Percentiles rank a stretch among this genome's conserved stretches.
These are phyloP conservation scores for Boletales sp. DNA, from an alignment of 768 basidiomycete genomes.

Conservation along the genomic window DNA sequence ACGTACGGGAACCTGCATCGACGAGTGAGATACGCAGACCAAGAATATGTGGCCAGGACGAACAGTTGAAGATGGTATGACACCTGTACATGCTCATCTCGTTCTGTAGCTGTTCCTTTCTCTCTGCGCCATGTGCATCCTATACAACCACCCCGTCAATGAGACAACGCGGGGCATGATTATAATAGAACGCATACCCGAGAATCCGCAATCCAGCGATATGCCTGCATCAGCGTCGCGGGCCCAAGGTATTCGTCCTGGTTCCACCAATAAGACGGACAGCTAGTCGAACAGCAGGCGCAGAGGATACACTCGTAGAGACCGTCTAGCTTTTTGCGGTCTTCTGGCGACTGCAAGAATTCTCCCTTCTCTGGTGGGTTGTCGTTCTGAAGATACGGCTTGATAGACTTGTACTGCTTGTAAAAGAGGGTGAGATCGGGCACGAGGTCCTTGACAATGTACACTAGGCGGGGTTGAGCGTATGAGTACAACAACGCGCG, in stretches of 20 bases:
- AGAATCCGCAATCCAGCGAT: slow-evolving; percentile 98
- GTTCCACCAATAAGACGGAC: slow-evolving; percentile 99
- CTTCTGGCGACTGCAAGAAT: slow-evolving; percentile 85
- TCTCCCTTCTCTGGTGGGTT: slow-evolving; percentile 84
- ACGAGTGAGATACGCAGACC: neutral
- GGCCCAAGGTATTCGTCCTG: slow-evolving; percentile 98
- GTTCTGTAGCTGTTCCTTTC: slow-evolving; percentile 93
- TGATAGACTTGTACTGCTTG: slow-evolving; percentile 99
- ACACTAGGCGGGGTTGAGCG: slow-evolving; percentile 57
- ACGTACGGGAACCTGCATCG: slow-evolving; percentile 77
- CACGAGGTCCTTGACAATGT: slow-evolving; percentile 98
- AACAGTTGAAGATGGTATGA: slow-evolving; percentile 98
- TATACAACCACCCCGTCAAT: slow-evolving; percentile 22
- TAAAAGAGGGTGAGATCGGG: slow-evolving; percentile 89
- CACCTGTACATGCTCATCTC: slow-evolving; percentile 95
- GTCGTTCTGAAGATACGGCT: slow-evolving; percentile 94
- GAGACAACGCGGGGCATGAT: neutral
- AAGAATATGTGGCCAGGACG: slow-evolving; percentile 15
- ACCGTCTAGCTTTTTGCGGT: slow-evolving; percentile 93
- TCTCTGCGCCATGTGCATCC: slow-evolving; percentile 74
- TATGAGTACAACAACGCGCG: neutral
- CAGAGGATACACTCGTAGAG: slow-evolving; percentile 98
- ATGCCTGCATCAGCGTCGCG: slow-evolving; percentile 94
- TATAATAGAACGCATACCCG: slow-evolving; percentile 49
- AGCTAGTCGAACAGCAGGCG: slow-evolving; percentile 96